Base-by-base conservation (phyloP, 192 early-diverging fungal species). In the Coemansia sp. region DNA sequence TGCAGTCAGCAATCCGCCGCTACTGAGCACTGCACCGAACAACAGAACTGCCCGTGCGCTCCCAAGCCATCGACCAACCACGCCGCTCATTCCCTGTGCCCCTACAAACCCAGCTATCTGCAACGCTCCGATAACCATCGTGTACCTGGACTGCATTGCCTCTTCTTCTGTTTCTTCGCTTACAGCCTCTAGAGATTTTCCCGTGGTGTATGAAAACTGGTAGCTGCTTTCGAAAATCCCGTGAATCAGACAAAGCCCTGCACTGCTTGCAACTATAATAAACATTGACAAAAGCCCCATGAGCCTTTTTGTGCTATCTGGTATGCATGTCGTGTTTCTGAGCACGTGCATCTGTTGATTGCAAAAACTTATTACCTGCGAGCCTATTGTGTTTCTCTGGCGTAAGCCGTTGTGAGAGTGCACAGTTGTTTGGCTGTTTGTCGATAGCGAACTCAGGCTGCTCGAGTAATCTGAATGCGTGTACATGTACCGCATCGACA, bases 381-480 rank as follows among this genome's bases (percentile, higher is more conserved):
- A 43, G 18, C 7, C 4, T 1, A 16, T 18, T 7, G 1, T 18
- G 40, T 43, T 43, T 7, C 40, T 16, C 2, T 51, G 21, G 9
- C 8, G 5, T 7, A 26, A 12, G 9, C 23, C 26, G 48, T 7
- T 1, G 25, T 51, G 48, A 7, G 48, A 51, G 48, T 51, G 4
- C 25, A 51, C 48, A 13, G 56, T 35, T n/a, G 33, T 30, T 7
- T 9, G 30, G 26, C 55, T 55, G 53, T 20, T 57, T 13, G 51
- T 33, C 2, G 68, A 64, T 1, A 71, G 48, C 9, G 68, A 71
- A 39, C 68, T 71, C 18, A 71, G n/a, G 42, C 68, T 71, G 61
- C 68, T 71, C 0, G 68, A 71, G 53, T 29, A 71, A n/a, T 71
- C 68, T 16, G 68, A 71, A 26, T 64, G 68, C 39, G 68, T 71